Evolutionary conservation across 1,284 basidiomycete species (phyloP).

Genomic region (Sporisorium exsertum): DNA sequence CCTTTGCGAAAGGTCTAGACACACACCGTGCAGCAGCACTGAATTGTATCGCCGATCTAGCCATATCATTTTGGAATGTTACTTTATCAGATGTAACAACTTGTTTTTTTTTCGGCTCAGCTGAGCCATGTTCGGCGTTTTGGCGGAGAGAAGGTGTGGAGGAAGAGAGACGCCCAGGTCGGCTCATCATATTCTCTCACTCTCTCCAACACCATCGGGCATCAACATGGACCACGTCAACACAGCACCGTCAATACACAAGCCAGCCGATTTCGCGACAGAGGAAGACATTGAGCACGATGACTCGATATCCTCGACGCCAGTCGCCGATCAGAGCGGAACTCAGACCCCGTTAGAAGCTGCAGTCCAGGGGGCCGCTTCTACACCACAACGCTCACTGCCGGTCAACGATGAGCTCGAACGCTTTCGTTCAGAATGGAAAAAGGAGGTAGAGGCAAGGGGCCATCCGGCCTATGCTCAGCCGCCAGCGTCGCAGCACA

Average conservation of each 20-base stretch:
- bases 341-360: slow-evolving; percentile 26
- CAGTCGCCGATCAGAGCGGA: slow-evolving; percentile 20
- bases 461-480: slow-evolving; percentile 25
- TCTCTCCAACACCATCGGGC: not conserved
- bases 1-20: not conserved
- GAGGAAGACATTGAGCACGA: slow-evolving; percentile 1
- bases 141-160: slow-evolving; percentile 1
- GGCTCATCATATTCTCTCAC: not conserved
- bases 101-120: not conserved
- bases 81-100: not conserved
- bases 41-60: not conserved
- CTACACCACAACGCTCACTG: not conserved
- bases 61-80: not conserved
- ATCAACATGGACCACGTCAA: slow-evolving; percentile 16
- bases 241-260: slow-evolving; percentile 24
- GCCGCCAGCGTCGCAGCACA: slow-evolving; percentile 2
- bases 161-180: not conserved
- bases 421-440: slow-evolving; percentile 52
- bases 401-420: slow-evolving; percentile 51
- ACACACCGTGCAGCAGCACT: not conserved
- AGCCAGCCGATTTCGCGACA: not conserved
- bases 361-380: not conserved
- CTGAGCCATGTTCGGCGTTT: slow-evolving; percentile 13
- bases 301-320: slow-evolving; percentile 29
- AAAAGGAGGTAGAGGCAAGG: slow-evolving; percentile 43